phyloP scores from a whole-genome alignment of 805 yeast genomes.

The Vanderwaltozyma yarrowii region DNA sequence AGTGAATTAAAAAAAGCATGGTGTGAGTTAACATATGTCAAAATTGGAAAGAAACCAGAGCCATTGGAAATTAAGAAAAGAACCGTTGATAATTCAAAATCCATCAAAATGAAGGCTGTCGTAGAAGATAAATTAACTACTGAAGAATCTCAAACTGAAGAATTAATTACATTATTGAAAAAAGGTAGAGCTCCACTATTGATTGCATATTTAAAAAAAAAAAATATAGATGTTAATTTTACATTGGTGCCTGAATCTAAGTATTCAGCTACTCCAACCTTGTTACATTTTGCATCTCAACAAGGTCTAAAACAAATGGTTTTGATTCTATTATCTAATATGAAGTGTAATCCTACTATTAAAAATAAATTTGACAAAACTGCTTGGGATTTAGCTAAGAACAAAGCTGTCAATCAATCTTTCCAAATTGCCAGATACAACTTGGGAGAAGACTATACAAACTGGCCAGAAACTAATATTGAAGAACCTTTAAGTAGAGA shows the following conservation, averaged over 20 bases:
- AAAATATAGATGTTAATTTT: conserved; percentile 45
- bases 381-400: conserved; percentile 55
- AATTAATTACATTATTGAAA: conserved; percentile 49
- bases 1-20: conserved; percentile 76
- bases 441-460: conserved; percentile 58
- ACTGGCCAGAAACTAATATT: conserved; percentile 63
- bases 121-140: conserved; percentile 14
- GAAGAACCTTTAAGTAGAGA: conserved; percentile 50
- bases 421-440: conserved; percentile 60
- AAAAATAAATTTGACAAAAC: conserved; percentile 46
- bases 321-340: conserved; percentile 42
- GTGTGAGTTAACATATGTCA: conserved; percentile 60
- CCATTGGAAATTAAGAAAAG: conserved; percentile 27
- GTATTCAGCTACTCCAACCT: conserved; percentile 53
- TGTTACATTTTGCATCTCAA: conserved; percentile 69
- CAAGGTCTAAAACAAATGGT: conserved; percentile 61
- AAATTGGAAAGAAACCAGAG: conserved; percentile 45
- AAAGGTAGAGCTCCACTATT: conserved; percentile 72
- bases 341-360: conserved; percentile 63
- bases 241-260: conserved; percentile 44
- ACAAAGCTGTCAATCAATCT: conserved; percentile 36
- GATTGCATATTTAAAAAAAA: conserved; percentile 47
- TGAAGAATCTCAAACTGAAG: conserved; percentile 44
- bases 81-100: conserved; percentile 4
- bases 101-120: conserved; percentile 5